Evolutionary conservation across 2,329 filamentous ascomycete species (phyloP).

Genomic region (Tolypocladium capitatum): DNA sequence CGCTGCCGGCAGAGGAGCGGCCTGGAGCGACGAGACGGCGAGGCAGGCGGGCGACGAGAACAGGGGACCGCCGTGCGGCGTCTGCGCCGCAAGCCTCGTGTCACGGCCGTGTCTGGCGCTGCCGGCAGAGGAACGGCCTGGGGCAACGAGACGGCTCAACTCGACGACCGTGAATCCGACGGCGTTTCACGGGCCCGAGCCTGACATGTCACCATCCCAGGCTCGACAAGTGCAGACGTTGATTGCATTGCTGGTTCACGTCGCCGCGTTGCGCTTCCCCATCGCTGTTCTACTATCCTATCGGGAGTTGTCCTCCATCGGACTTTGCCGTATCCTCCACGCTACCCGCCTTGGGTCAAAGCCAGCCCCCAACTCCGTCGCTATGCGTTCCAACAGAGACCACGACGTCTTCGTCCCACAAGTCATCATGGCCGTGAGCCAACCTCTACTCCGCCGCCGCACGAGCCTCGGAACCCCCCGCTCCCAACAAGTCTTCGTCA

Average conservation of each 20-base stretch:
- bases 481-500: background rate
- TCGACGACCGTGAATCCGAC: background rate
- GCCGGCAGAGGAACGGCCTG: too few relatives aligned
- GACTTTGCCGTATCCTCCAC: background rate
- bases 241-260: too few relatives aligned
- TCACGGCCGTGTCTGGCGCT: too few relatives aligned
- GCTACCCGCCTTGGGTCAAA: background rate
- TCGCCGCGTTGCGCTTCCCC: too few relatives aligned
- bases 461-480: background rate
- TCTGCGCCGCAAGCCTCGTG: too few relatives aligned
- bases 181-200: background rate
- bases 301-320: background rate
- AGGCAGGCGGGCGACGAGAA: too few relatives aligned
- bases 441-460: background rate
- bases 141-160: too few relatives aligned
- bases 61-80: too few relatives aligned
- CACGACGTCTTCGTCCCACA: background rate
- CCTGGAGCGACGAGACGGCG: too few relatives aligned
- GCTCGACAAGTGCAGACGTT: too few relatives aligned
- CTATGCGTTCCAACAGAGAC: conserved; percentile 10
- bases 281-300: background rate
- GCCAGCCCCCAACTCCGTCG: conserved; percentile 12
- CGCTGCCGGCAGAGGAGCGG: too few relatives aligned
- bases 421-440: background rate
- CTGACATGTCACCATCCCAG: background rate